Evolutionary conservation across 2,329 filamentous ascomycete genomes (phyloP), one percentile per base, ranked within the genome.

Genomic region (Penicillium hesseltinei): DNA sequence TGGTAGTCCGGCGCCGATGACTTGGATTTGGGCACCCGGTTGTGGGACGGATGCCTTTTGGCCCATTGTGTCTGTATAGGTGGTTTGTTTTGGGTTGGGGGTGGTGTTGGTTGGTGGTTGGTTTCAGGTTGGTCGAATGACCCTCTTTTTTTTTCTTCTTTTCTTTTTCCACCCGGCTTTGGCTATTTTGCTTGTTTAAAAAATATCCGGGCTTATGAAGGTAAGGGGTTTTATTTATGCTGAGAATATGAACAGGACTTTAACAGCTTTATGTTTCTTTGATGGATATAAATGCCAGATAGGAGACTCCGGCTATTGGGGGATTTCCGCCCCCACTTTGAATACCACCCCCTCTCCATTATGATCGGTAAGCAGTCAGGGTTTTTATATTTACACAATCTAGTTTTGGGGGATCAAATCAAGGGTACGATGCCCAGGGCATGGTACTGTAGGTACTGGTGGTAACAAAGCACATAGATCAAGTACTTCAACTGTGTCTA

Each of bases 1-100:
- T 15, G 80, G 56, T n/a, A 70, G 58, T 0, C 68, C 68, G 5
- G 68, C 67, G 15, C 67, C 68, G 51, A 70, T 70, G 31, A 70
- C 65, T 54, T 64, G 61, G 36, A 70, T 59, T 4, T 38, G 53
- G 11, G 63, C 54, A 3, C 63, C 63, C 2, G 62, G 57, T 13
- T 59, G 45, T 2, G 64, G 64, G 9, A 57, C 31, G 17, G 64
- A 66, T 10, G 64, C 51, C 31, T 51, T 51, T 42, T 65, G 64
- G 13, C 64, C 64, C 64, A 66, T 66, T 43, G 15, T 63, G 19
- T 47, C 23, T 35, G 17, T 47, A 35, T 46, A 13, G 8, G 42
- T 38, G 38, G n/a, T 38, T 29, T 35, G n/a, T 44, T 44, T 44
- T 25, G 29, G 13, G 29, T n/a, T 46, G 31, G 25, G 33, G 31